phyloP scores from a whole-genome alignment of 768 basidiomycete species.

The Hortiboletus campestris region DNA sequence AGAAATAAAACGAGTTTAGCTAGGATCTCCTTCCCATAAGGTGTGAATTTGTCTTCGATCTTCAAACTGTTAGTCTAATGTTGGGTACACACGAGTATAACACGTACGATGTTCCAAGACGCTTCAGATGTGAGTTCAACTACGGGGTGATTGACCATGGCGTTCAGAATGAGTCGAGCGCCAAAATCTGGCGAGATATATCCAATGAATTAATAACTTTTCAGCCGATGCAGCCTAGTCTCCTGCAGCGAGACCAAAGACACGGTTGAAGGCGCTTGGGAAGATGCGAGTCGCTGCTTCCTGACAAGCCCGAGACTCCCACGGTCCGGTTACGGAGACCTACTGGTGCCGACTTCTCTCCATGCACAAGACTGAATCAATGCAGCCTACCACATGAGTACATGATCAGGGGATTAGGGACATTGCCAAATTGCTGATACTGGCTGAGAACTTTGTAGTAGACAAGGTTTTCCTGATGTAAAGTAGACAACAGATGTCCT shows the following conservation, averaged over 20 bases:
- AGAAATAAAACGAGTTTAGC: slow-evolving; percentile 82
- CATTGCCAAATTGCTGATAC: too few species aligned
- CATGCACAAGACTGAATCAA: too few species aligned
- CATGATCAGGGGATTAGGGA: too few species aligned
- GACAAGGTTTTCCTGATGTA: too few species aligned
- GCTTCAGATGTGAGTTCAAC: slow-evolving; percentile 76
- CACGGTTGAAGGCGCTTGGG: too few species aligned
- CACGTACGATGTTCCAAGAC: slow-evolving; percentile 81
- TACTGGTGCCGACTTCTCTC: neutral
- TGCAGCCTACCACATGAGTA: too few species aligned
- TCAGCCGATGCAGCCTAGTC: neutral
- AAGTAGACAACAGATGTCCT: too few species aligned
- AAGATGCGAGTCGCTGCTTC: too few species aligned
- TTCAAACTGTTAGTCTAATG: slow-evolving; percentile 28
- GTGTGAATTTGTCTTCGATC: slow-evolving; percentile 92
- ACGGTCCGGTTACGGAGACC: slow-evolving; percentile 9
- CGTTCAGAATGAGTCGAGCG: neutral
- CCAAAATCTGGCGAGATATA: neutral
- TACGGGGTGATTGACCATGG: slow-evolving; percentile 68
- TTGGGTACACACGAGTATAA: neutral
- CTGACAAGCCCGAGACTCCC: neutral
- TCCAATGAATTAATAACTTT: too few species aligned
- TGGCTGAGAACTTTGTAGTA: too few species aligned
- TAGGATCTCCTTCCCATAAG: slow-evolving; percentile 83
- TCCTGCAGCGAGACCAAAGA: neutral